These are phyloP conservation scores for Psilocybe azurescens DNA, from an alignment of 768 basidiomycete species.

Conservation along the genomic window DNA sequence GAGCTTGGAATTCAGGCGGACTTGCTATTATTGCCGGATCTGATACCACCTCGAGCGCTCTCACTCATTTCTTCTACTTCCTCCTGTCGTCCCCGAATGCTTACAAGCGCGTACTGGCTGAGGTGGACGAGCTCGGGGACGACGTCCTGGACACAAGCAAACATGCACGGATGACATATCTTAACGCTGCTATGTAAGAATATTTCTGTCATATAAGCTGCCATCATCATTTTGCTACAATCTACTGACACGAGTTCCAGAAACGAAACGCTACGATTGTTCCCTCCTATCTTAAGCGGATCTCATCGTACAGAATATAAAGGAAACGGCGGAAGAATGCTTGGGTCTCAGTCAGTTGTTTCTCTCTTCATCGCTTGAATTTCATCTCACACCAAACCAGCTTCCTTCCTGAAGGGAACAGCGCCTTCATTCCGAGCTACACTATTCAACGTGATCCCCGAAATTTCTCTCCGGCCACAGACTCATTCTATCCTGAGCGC, in stretches of 20 bases:
- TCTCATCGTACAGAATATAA: conserved; percentile 36
- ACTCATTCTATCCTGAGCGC: conserved; percentile 42
- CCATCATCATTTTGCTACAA: not conserved
- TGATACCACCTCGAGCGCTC: conserved; percentile 34
- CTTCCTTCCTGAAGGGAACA: conserved; percentile 45
- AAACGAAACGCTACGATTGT: conserved; percentile 40
- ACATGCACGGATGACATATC: conserved; percentile 32
- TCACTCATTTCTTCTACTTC: conserved; percentile 32
- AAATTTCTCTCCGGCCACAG: conserved; percentile 40
- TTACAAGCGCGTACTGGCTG: conserved; percentile 31
- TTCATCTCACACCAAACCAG: not conserved
- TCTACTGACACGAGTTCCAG: conserved; percentile 16
- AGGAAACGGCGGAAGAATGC: conserved; percentile 34
- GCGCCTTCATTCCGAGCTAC: conserved; percentile 38
- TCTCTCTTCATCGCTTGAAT: not conserved
- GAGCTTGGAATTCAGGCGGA: conserved; percentile 11
- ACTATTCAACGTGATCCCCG: conserved; percentile 41
- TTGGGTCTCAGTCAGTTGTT: conserved; percentile 31
- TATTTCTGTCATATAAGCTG: not conserved
- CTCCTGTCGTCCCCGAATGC: conserved; percentile 30
- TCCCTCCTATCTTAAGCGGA: conserved; percentile 39
- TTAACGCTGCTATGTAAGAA: conserved; percentile 40
- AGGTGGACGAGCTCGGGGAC: conserved; percentile 31
- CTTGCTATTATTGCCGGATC: conserved; percentile 36
- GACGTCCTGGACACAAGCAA: conserved; percentile 26